phyloP scores from a whole-genome alignment of 2,329 filamentous ascomycete species.

The Colletotrichum sidae region DNA sequence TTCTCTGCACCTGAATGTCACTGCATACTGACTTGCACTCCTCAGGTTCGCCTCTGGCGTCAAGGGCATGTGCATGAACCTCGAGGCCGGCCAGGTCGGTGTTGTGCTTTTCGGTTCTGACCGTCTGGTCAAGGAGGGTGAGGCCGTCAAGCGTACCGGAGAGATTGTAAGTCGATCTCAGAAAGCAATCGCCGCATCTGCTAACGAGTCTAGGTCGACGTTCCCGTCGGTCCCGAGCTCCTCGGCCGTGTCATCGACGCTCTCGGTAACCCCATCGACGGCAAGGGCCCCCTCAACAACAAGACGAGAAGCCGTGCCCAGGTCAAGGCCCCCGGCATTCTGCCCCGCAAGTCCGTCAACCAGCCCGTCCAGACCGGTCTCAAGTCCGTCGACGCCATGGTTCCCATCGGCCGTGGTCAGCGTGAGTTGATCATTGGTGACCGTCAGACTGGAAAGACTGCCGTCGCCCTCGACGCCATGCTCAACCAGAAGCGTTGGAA shows the following conservation, averaged over 20 bases:
- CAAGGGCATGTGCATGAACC: constrained; percentile 99
- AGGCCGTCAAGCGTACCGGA: constrained; percentile 99
- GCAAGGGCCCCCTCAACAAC: constrained; percentile 97
- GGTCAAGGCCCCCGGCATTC: constrained; percentile 98
- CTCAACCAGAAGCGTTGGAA: constrained; percentile 99
- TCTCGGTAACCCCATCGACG: constrained; percentile 98
- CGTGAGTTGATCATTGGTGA: constrained; percentile 99
- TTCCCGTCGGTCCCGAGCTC: constrained; percentile 91
- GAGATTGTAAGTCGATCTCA: constrained; percentile 82
- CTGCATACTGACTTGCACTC: constrained; percentile 15
- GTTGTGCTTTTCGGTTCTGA: constrained; percentile 99
- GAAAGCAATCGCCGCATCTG: neutral
- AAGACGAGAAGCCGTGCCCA: constrained; percentile 94
- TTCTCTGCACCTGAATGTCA: constrained; percentile 22
- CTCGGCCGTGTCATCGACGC: constrained; percentile 98
- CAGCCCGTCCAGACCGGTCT: constrained; percentile 99
- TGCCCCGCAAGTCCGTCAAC: constrained; percentile 96
- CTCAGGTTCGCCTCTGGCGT: constrained; percentile 97
- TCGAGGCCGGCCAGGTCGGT: constrained; percentile 99
- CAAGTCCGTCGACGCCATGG: constrained; percentile 99
- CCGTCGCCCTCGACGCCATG: constrained; percentile 96
- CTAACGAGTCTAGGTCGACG: constrained; percentile 80
- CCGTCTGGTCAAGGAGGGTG: constrained; percentile 99
- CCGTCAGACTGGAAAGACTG: constrained; percentile 99
- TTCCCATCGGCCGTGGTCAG: constrained; percentile 99